Conservation (phyloP, 2,329 filamentous ascomycete species). For the Taxawa tesnikishii region DNA sequence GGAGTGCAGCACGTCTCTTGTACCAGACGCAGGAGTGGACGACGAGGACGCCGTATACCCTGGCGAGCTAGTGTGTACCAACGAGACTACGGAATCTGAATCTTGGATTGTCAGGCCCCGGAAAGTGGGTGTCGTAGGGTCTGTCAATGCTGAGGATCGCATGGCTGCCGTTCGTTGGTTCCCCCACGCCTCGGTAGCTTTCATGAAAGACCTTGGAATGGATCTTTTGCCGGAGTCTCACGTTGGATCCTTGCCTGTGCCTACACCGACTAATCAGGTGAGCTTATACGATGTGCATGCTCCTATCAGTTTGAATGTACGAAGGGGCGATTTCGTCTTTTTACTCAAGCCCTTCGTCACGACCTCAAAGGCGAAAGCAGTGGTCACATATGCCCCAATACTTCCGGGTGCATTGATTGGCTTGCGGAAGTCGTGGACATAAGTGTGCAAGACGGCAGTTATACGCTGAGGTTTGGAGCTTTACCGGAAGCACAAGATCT, state of each 20-base stretch:
- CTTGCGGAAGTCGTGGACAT: constrained; percentile 45
- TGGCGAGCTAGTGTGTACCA: constrained; percentile 40
- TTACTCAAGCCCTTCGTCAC: constrained; percentile 19
- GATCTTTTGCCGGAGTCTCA: constrained; percentile 28
- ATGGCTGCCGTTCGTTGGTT: constrained; percentile 46
- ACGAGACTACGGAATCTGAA: constrained; percentile 18
- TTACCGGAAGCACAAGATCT: too few relatives aligned
- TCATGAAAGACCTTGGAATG: constrained; percentile 10
- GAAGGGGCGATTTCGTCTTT: constrained; percentile 41
- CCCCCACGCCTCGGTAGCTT: constrained; percentile 4
- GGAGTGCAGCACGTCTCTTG: constrained; percentile 31
- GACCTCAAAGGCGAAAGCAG: too few relatives aligned
- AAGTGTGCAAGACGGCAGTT: too few relatives aligned
- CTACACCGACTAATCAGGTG: constrained; percentile 36
- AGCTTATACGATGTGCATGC: constrained; percentile 47
- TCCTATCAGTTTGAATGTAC: constrained; percentile 34
- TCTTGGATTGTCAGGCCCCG: constrained; percentile 26
- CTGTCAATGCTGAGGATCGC: constrained; percentile 41
- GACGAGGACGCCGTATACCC: constrained; percentile 46
- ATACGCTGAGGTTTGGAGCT: too few relatives aligned
- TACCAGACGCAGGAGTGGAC: constrained; percentile 38
- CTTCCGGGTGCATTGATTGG: constrained; percentile 28
- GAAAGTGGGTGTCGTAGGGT: constrained; percentile 45
- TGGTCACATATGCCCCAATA: too few relatives aligned
- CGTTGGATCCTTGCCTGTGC: constrained; percentile 29